These are phyloP conservation scores for Heterobasidion irregulare DNA, from an alignment of 1,284 basidiomycete species.

Conservation along the genomic window DNA sequence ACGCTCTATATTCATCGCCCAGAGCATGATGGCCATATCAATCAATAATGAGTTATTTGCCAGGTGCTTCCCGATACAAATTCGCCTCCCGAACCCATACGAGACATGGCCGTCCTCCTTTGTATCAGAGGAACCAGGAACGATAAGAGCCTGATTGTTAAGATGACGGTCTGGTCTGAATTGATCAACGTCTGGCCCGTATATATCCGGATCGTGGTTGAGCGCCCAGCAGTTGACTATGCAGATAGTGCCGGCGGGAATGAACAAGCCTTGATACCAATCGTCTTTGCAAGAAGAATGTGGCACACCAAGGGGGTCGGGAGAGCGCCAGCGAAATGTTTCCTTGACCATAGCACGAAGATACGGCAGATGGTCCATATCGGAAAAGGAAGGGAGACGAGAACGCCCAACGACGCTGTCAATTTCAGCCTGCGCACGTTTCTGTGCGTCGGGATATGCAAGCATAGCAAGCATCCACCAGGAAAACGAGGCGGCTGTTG, in stretches of 20 bases:
- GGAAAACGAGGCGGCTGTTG: slow-evolving; percentile 2
- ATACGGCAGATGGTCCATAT: slow-evolving; percentile 5
- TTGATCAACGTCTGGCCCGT: not conserved
- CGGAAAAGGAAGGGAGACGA: slow-evolving; percentile 7
- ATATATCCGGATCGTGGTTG: slow-evolving; percentile 1
- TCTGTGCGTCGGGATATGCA: slow-evolving; percentile 7
- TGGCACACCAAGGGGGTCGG: slow-evolving; percentile 4
- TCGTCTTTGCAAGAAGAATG: slow-evolving; percentile 11
- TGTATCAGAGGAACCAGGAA: not conserved
- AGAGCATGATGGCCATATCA: not conserved
- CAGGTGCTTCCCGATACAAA: slow-evolving; percentile 8
- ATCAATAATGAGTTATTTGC: slow-evolving; percentile 1
- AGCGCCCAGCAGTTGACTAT: slow-evolving; percentile 9
- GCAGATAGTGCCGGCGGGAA: slow-evolving; percentile 14
- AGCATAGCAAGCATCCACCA: slow-evolving; percentile 9
- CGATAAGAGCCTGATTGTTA: not conserved
- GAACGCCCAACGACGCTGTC: slow-evolving; percentile 9
- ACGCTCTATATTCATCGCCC: not conserved
- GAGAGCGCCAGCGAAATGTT: slow-evolving; percentile 7
- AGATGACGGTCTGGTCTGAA: slow-evolving; percentile 3
- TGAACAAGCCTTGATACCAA: slow-evolving; percentile 13
- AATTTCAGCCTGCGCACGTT: slow-evolving; percentile 10
- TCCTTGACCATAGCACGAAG: slow-evolving; percentile 10
- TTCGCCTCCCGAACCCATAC: slow-evolving; percentile 4
- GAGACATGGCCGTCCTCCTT: slow-evolving; percentile 3